Evolutionary conservation across 2,329 filamentous ascomycete species (phyloP), one percentile per base, ranked within the genome.

Genomic region (Aspergillus udagawae): DNA sequence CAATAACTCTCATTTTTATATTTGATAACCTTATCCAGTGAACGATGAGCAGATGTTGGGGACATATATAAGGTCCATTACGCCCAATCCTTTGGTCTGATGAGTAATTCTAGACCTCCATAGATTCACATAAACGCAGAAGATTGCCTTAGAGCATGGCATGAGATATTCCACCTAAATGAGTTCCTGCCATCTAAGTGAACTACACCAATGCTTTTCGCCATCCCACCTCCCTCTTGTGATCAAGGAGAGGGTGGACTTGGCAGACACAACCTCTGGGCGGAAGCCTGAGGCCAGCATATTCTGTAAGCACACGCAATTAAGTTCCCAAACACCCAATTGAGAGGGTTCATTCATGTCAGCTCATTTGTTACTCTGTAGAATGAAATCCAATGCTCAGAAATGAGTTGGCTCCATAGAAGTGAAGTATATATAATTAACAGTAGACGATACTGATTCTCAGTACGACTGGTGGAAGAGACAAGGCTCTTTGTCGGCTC

Each of bases 401-500:
- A 35, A 35, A 17, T 38, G 14, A 17, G 32, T 17, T 38, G 7
- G 14, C 32, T 17, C 32, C 6, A 38, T 38, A 17, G 14, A 17
- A 38, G 14, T 17, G 14, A 17, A 38, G 14, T 17, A 7, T 8
- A 38, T 12, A 0, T 12, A 25, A 48, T 48, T 3, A 27, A 49
- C 12, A 7, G 45, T 6, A 17, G 47, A 49, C 10, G 23, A 10
- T 7, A 38, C n/a, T 38, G 32, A 38, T 38, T 14, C 6, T 17
- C 32, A 17, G 49, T 21, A 44, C n/a, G 21, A 44, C 41, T 21
- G 41, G 3, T 44, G 20, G 41, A 20, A 21, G 20, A 17, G n/a
- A 44, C 41, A 9, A 44, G 41, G 10, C n/a, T 21, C 7, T 10
- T 8, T 23, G 21, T 44, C 51, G 58, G 58, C 55, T 60, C 53